Evolutionary conservation across 345 rosid species (phyloP).

Genomic region (Psidium guajava): DNA sequence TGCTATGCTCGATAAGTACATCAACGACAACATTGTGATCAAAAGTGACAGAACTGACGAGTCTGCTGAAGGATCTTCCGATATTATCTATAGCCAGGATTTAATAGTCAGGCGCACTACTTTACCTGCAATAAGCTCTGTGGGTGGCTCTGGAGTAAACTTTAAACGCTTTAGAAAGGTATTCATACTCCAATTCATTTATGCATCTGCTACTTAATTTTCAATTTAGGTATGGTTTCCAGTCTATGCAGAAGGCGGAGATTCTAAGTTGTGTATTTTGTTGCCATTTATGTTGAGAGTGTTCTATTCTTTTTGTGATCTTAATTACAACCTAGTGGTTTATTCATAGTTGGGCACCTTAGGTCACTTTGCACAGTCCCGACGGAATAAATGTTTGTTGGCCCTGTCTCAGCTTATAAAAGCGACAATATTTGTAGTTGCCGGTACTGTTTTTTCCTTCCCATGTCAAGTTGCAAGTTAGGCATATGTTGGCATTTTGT

Average conservation of each 20-base stretch:
- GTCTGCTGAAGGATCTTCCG: constrained; percentile 47
- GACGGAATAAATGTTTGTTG: neutral
- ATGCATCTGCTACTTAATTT: neutral
- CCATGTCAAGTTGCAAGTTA: neutral
- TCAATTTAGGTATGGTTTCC: neutral
- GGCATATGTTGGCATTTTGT: neutral
- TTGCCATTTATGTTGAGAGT: neutral
- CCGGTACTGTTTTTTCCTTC: neutral
- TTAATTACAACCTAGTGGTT: neutral
- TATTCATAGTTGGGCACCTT: neutral
- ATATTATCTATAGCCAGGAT: constrained; percentile 58
- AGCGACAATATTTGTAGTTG: neutral
- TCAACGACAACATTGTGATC: constrained; percentile 9
- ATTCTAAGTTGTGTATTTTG: neutral
- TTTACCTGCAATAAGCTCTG: constrained; percentile 13
- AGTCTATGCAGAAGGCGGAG: neutral
- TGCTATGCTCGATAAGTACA: neutral
- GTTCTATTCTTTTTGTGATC: neutral
- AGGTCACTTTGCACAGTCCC: neutral
- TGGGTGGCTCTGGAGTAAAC: constrained; percentile 26
- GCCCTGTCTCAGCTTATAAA: neutral
- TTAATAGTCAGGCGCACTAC: constrained; percentile 39
- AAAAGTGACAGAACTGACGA: constrained; percentile 30
- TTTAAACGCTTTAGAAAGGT: constrained; percentile 93
- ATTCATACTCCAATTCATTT: neutral